Percentiles rank a stretch among this genome's conserved stretches.
Conservation (phyloP, 2,329 filamentous ascomycete species). For the Ustulina deusta region DNA sequence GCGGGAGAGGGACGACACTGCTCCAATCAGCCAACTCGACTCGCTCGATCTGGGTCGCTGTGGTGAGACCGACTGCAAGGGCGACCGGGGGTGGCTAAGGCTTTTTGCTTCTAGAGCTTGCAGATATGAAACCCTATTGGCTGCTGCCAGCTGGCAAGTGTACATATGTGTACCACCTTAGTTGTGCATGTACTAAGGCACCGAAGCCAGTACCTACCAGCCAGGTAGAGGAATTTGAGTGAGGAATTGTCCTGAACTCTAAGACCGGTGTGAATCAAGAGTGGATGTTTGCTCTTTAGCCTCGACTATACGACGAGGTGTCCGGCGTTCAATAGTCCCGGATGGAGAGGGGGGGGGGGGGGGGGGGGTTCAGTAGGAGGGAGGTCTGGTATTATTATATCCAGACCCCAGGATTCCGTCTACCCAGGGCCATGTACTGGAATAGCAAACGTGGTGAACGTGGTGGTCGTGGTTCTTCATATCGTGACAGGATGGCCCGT, state of each 20-base stretch:
- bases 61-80: slow-evolving; percentile 41
- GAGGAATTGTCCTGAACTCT: neutral
- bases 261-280: slow-evolving; percentile 6
- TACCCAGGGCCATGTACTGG: neutral
- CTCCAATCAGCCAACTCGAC: slow-evolving; percentile 37
- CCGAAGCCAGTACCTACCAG: slow-evolving; percentile 1
- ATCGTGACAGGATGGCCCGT: slow-evolving; percentile 9
- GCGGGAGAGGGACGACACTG: slow-evolving; percentile 31
- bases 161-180: neutral
- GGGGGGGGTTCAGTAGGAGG: neutral
- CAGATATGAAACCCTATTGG: slow-evolving; percentile 30
- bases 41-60: slow-evolving; percentile 35
- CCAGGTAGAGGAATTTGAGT: slow-evolving; percentile 28
- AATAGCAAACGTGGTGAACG: slow-evolving; percentile 6
- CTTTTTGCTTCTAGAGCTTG: slow-evolving; percentile 29
- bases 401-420: slow-evolving; percentile 3
- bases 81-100: slow-evolving; percentile 28
- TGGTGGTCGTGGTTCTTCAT: slow-evolving; percentile 27
- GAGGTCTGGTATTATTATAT: slow-evolving; percentile 29
- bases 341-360: neutral
- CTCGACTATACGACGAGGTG: neutral
- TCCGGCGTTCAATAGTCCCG: slow-evolving; percentile 8
- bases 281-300: neutral
- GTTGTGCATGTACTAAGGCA: neutral
- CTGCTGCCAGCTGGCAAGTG: slow-evolving; percentile 2